These are phyloP conservation scores for Euphorbia peplus DNA, from an alignment of 345 rosid genomes.

Conservation along the genomic window DNA sequence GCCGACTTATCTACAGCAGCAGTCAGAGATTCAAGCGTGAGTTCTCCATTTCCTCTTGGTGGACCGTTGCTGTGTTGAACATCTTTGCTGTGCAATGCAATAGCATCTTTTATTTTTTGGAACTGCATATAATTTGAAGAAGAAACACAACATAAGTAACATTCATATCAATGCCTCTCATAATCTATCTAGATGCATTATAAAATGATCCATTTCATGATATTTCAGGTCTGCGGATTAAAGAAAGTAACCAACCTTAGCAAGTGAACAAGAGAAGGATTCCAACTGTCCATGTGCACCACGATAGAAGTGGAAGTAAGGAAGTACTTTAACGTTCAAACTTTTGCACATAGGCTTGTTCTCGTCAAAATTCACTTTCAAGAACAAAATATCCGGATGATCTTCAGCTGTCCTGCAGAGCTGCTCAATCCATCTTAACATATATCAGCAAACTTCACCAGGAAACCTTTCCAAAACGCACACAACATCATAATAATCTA, in stretches of 20 bases:
- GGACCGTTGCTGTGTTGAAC: constrained; percentile 54
- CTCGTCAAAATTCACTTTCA: constrained; percentile 87
- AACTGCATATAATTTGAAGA: constrained; percentile 49
- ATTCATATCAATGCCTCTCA: neutral
- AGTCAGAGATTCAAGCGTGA: constrained; percentile 51
- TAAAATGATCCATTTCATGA: neutral
- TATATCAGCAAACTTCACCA: neutral
- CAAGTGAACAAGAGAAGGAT: constrained; percentile 87
- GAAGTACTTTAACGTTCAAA: constrained; percentile 84
- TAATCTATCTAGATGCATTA: neutral
- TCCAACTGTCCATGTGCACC: constrained; percentile 84
- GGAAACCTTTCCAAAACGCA: neutral
- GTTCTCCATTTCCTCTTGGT: constrained; percentile 51
- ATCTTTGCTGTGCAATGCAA: constrained; percentile 55
- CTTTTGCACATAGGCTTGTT: constrained; percentile 90
- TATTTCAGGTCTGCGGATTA: neutral
- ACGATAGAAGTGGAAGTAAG: constrained; percentile 85
- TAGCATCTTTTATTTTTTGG: constrained; percentile 84
- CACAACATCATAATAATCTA: neutral
- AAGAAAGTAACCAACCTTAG: constrained; percentile 43
- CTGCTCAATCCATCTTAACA: constrained; percentile 35
- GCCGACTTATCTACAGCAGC: constrained; percentile 36
- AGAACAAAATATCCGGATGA: constrained; percentile 70
- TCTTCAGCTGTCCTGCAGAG: constrained; percentile 79
- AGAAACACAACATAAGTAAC: neutral